A percentile compares a stretch with the other conserved stretches of the same genome.
phyloP scores from a whole-genome alignment of 2,329 filamentous ascomycete species.

The Fusarium fujikuroi region DNA sequence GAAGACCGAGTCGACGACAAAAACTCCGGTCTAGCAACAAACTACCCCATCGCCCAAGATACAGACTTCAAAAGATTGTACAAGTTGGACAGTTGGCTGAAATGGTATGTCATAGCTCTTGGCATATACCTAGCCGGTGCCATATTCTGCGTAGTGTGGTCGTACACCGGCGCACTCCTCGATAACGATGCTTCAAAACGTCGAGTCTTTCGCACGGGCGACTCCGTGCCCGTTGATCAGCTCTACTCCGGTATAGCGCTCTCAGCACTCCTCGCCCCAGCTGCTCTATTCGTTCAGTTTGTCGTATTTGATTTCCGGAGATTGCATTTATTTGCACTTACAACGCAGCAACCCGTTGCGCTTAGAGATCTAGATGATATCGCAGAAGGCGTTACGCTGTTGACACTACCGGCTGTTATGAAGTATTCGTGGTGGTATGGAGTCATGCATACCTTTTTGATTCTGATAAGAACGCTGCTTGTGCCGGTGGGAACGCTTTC shows the following conservation, averaged over 20 bases:
- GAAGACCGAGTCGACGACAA: conserved; percentile 29
- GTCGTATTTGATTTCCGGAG: conserved; percentile 35
- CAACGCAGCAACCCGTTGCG: conserved; percentile 17
- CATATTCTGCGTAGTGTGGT: conserved; percentile 20
- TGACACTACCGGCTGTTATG: conserved; percentile 21
- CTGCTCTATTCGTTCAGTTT: conserved; percentile 24
- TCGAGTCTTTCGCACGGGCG: conserved; percentile 31
- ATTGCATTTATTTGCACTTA: conserved; percentile 32
- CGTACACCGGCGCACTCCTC: conserved; percentile 29
- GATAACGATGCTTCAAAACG: conserved; percentile 35
- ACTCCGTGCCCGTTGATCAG: conserved; percentile 20
- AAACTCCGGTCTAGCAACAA: neutral
- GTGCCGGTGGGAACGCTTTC: conserved; percentile 30
- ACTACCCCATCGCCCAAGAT: neutral
- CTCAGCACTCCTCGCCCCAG: conserved; percentile 20
- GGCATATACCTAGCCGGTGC: conserved; percentile 15
- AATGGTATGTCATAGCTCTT: conserved; percentile 27
- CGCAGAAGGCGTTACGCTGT: conserved; percentile 30
- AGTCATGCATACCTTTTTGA: conserved; percentile 31
- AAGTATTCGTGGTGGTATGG: conserved; percentile 41
- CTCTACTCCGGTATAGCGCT: conserved; percentile 36
- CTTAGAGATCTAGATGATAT: conserved; percentile 33
- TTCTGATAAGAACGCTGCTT: conserved; percentile 26
- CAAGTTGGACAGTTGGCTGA: conserved; percentile 31
- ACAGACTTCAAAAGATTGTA: conserved; percentile 16